Percentiles rank a stretch among this genome's conserved stretches.
Conservation (phyloP, 148 eudicot species). For the Amaranthus cruentus region DNA sequence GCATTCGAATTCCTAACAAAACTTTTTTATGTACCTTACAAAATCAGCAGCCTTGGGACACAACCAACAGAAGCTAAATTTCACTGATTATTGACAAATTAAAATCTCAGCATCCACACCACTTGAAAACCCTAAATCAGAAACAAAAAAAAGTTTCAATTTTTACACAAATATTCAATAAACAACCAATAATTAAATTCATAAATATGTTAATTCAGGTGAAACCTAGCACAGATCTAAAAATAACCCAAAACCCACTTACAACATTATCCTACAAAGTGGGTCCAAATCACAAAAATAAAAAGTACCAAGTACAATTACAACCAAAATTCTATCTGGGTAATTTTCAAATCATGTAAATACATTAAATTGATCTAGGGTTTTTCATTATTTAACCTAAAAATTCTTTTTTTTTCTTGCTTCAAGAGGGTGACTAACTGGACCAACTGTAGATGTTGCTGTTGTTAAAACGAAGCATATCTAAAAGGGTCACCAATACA, state of each 20-base stretch:
- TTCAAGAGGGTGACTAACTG: neutral
- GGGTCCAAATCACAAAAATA: conserved; percentile 20
- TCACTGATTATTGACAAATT: neutral
- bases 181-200: conserved; percentile 20
- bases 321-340: conserved; percentile 17
- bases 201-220: neutral
- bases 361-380: conserved; percentile 9
- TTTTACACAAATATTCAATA: neutral
- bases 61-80: neutral
- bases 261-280: conserved; percentile 14
- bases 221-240: conserved; percentile 13
- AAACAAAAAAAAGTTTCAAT: conserved; percentile 3
- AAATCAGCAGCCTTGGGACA: neutral
- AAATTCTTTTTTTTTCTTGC: neutral
- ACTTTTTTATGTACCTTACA: neutral
- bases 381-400: conserved; percentile 1
- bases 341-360: conserved; percentile 4
- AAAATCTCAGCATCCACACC: neutral
- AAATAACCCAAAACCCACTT: conserved; percentile 3
- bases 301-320: neutral
- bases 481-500: conserved; percentile 13
- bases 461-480: neutral
- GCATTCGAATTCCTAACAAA: neutral
- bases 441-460: neutral
- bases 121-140: conserved; percentile 24